Evolutionary conservation across 306 rosid species (phyloP), one percentile per base, ranked within the genome.

Genomic region (Chamaecrista fasciculata): DNA sequence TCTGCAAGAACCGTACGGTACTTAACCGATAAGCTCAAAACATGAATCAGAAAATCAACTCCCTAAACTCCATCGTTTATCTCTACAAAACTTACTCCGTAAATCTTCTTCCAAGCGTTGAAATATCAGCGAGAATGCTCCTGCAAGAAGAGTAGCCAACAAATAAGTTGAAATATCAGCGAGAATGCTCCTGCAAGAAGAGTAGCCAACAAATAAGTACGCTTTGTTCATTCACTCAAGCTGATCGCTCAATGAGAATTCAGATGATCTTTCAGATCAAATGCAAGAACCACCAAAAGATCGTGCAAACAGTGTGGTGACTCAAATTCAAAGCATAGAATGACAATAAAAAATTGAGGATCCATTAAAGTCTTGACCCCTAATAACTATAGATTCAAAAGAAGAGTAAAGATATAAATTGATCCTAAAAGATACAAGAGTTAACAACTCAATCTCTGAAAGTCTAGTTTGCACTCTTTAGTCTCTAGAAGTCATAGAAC

Each of bases 151-250:
- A 46, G 79, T 48, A 50, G 24, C 12, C 28, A 20, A 74, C 44
- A 25, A 48, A 16, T 48, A 39, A 25, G 16, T 2, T 62, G 86
- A 61, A 89, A 82, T 71, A 83, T 86, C 62, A 12, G 51, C 48
- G 84, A 81, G 69, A 85, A 86, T 16, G 67, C 57, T 72, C 92
- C 98, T 89, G 88, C 89, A 84, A 72, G 70, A 57, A 63, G 55
- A 46, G 79, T 48, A 50, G 24, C 12, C 28, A 20, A 74, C 44
- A 25, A 48, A 16, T 48, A 39, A 25, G 2, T 33, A 33, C 24
- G 36, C 65, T 4, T 37, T 37, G 63, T 72, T 65, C 33, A 59
- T 66, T 59, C 56, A 19, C 14, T 44, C 24, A 12, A 48, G 43
- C 43, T 47, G 69, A 71, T 3, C 4, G 8, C 6, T 57, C 63